Conservation (phyloP, 805 yeast genomes). For the Saturnispora gosingensis region DNA sequence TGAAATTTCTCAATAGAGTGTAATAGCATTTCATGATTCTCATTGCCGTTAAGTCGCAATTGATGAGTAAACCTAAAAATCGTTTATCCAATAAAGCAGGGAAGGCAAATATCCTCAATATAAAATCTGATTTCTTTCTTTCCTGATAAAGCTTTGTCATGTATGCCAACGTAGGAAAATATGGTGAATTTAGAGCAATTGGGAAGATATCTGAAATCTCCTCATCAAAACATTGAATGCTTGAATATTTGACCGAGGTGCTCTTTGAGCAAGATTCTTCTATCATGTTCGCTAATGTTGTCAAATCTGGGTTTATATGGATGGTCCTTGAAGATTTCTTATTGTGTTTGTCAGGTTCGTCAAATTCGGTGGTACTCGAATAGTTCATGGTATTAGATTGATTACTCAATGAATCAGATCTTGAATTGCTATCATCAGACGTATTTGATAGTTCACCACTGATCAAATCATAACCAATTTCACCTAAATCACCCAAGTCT, state of each 20-base stretch:
- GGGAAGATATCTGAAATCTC: conserved; percentile 83
- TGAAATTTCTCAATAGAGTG: conserved; percentile 67
- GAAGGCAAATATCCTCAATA: conserved; percentile 79
- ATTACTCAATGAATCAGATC: conserved; percentile 5
- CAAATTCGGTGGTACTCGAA: background rate
- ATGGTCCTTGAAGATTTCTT: conserved; percentile 1
- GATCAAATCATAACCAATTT: conserved; percentile 36
- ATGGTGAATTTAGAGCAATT: conserved; percentile 73
- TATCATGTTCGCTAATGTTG: conserved; percentile 9
- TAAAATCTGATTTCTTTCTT: conserved; percentile 75
- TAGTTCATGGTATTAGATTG: conserved; percentile 1
- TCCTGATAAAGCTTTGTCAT: conserved; percentile 77
- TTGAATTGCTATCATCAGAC: conserved; percentile 15
- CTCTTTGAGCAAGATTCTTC: conserved; percentile 8
- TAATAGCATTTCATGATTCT: conserved; percentile 86
- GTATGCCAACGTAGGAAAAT: conserved; percentile 77
- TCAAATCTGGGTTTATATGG: conserved; percentile 23
- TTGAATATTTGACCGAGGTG: conserved; percentile 34
- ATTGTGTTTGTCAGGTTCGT: background rate
- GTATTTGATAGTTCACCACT: conserved; percentile 27
- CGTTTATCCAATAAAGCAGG: conserved; percentile 84
- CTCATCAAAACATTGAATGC: conserved; percentile 74
- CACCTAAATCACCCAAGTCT: conserved; percentile 84
- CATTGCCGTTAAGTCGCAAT: conserved; percentile 83
- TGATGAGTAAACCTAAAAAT: conserved; percentile 66